Evolutionary conservation across 495 filamentous ascomycete genomes (phyloP).

Genomic region (Elaphomyces granulatus): DNA sequence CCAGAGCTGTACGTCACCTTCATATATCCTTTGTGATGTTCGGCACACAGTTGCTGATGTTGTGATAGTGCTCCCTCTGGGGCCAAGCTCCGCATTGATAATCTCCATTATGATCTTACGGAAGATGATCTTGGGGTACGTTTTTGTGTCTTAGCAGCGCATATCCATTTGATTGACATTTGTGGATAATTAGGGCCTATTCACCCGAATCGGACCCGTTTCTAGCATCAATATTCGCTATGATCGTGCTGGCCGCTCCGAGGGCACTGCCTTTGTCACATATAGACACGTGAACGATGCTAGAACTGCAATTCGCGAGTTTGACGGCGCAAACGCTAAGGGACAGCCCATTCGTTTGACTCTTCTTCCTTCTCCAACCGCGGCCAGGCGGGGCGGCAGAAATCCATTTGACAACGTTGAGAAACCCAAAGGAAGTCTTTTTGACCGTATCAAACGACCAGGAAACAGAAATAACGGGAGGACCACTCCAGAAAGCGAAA

Average conservation of each 20-base stretch:
- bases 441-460: conserved; percentile 54
- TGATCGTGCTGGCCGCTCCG: conserved; percentile 81
- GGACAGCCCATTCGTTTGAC: conserved; percentile 81
- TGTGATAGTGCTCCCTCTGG: conserved; percentile 29
- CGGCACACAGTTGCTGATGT: conserved; percentile 7
- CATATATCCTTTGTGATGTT: conserved; percentile 3
- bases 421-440: conserved; percentile 52
- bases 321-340: conserved; percentile 82
- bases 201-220: conserved; percentile 62
- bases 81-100: conserved; percentile 72
- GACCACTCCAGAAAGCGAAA: conserved; percentile 24
- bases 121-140: conserved; percentile 72
- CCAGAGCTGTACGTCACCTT: conserved; percentile 32
- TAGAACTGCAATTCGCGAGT: conserved; percentile 59
- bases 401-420: conserved; percentile 41
- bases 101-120: conserved; percentile 86
- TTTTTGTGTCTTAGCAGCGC: too few relatives aligned
- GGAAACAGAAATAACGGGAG: conserved; percentile 25
- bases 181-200: conserved; percentile 70
- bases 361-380: conserved; percentile 36
- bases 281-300: conserved; percentile 59
- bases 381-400: conserved; percentile 22
- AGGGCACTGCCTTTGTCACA: conserved; percentile 74
- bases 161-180: conserved; percentile 1
- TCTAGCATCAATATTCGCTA: conserved; percentile 58